Base-by-base conservation (phyloP, 2,329 filamentous ascomycete genomes). In the Pseudogymnoascus verrucosus region DNA sequence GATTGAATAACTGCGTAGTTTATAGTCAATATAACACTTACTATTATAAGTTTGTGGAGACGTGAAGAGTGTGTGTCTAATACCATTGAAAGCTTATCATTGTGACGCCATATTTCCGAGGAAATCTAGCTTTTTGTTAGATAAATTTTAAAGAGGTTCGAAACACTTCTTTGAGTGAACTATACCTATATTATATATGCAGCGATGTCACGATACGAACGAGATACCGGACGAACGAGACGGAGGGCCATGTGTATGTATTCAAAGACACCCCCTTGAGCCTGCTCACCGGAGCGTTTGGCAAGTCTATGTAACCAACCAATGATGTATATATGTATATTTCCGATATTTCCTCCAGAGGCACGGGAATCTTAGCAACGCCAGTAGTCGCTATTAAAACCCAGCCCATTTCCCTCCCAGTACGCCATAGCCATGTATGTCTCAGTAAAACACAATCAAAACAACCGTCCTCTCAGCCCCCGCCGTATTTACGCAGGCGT, bases 21-120 rank as follows among this genome's bases (percentile, higher is more conserved):
- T 57, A 57, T 57, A 57, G 51, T 57, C n/a, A 57, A 57, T 57
- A 57, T 57, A 14, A 54, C 26, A 31, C 47, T 31, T 54, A 57
- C 5, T 34, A 21, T 57, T 57, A 57, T 57, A 7, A 11, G 26
- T 57, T 19, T 19, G n/a, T 57, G 10, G 4, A 34, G 4, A 4
- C 51, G 7, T 11, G 51, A 57, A 57, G 26, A 57, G n/a, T 12
- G 6, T 12, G 10, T 19, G 28, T n/a, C 5, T 36, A 16, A 12
- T 34, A 34, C 28, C 14, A 31, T 16, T 19, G 26, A 21, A 36
- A 14, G n/a, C 23, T 5, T 16, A 54, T 5, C 2, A 16, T 57
- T 54, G 14, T 2, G n/a, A 34, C 4, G 11, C 12, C 4, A 31
- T 57, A 57, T 31, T 11, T 19, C n/a, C 7, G 11, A 7, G n/a